Percentiles rank a stretch among this genome's conserved stretches.
phyloP scores from a whole-genome alignment of 345 rosid genomes.

The Cardiospermum halicacabum region DNA sequence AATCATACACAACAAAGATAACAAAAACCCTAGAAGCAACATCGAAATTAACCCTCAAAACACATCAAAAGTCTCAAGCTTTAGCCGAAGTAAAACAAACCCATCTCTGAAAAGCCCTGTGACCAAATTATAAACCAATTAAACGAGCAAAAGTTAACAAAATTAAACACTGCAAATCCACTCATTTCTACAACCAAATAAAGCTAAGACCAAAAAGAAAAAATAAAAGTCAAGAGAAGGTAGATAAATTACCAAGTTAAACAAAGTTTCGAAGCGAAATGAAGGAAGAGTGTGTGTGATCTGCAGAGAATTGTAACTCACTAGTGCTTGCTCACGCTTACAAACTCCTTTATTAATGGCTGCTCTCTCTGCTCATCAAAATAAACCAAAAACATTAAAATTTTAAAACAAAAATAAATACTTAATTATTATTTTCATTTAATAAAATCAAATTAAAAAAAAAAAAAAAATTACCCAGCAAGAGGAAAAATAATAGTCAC shows the following conservation, averaged over 20 bases:
- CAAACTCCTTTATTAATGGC: constrained; percentile 18
- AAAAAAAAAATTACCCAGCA: not conserved
- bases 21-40: constrained; percentile 19
- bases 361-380: constrained; percentile 5
- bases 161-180: constrained; percentile 12
- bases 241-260: constrained; percentile 18
- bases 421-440: not conserved
- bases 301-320: constrained; percentile 23
- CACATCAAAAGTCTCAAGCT: not conserved
- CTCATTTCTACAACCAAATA: constrained; percentile 15
- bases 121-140: constrained; percentile 13
- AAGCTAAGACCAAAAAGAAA: too few relatives aligned
- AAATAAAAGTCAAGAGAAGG: not conserved
- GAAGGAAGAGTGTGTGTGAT: constrained; percentile 21
- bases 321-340: constrained; percentile 11
- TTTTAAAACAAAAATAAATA: not conserved
- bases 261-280: constrained; percentile 13
- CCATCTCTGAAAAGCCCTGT: constrained; percentile 7
- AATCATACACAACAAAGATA: not conserved
- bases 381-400: not conserved
- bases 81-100: not conserved
- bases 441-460: not conserved
- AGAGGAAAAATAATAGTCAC: constrained; percentile 3
- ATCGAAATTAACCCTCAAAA: not conserved
- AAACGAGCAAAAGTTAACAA: constrained; percentile 12